Conservation (phyloP, 179 eudicot species). For the Amaranthus tricolor region DNA sequence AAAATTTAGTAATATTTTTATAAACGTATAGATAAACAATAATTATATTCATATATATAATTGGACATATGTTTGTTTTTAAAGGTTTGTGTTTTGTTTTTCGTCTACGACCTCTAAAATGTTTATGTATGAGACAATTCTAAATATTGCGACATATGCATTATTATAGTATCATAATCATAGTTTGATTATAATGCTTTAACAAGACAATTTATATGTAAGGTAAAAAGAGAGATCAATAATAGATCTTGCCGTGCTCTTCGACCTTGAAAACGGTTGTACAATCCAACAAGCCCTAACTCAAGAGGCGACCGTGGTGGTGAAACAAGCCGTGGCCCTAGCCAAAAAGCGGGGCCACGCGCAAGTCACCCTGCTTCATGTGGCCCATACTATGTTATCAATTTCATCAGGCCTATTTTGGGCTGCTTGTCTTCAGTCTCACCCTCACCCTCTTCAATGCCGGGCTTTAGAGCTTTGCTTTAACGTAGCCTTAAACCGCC, state of each 20-base stretch:
- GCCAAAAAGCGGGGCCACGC: constrained; percentile 59
- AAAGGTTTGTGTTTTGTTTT: too few species aligned
- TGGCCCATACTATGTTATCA: constrained; percentile 48
- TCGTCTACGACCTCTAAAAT: too few species aligned
- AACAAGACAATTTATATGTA: constrained; percentile 11
- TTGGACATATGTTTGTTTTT: too few species aligned
- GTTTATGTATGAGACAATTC: too few species aligned
- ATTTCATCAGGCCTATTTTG: constrained; percentile 46
- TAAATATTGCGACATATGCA: too few species aligned
- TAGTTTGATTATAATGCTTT: constrained; percentile 9
- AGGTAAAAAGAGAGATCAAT: constrained; percentile 19
- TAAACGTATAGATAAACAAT: too few species aligned
- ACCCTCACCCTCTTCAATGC: constrained; percentile 54
- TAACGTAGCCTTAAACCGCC: constrained; percentile 57
- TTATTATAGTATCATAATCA: constrained; percentile 5
- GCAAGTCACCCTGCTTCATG: constrained; percentile 61
- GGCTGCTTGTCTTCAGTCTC: constrained; percentile 46
- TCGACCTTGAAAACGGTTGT: constrained; percentile 33
- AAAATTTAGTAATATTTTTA: too few species aligned
- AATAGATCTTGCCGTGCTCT: constrained; percentile 32
- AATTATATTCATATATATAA: too few species aligned
- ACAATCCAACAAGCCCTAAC: constrained; percentile 51
- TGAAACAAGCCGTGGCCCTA: constrained; percentile 51
- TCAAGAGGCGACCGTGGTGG: constrained; percentile 43
- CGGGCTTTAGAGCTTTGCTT: constrained; percentile 63